A percentile compares a stretch with the other conserved stretches of the same genome.
Evolutionary conservation across 1,284 basidiomycete species (phyloP).

Genomic region (Sporisorium reilianum): DNA sequence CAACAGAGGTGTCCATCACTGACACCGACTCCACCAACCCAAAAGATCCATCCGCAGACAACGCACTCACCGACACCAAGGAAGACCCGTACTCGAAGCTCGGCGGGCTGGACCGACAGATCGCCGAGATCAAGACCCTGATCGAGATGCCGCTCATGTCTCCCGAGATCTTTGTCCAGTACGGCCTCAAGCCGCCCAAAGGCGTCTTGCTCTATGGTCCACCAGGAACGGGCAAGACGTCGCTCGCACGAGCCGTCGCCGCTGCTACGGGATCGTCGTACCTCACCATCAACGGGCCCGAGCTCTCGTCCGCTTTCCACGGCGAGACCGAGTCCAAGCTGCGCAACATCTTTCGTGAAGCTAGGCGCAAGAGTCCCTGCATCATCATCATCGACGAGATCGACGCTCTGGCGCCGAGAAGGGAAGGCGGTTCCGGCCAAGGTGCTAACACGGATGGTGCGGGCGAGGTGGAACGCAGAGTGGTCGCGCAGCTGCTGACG

Average conservation of each 20-base stretch:
- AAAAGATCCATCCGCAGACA: conserved; percentile 11
- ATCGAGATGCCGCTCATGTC: conserved; percentile 91
- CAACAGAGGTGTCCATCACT: conserved; percentile 70
- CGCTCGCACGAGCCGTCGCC: conserved; percentile 64
- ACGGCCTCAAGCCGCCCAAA: conserved; percentile 74
- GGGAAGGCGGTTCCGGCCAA: conserved; percentile 88
- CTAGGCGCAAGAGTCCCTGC: conserved; percentile 79
- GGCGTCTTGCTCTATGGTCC: conserved; percentile 69
- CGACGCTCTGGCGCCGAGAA: conserved; percentile 89
- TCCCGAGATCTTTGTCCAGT: conserved; percentile 88
- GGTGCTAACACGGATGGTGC: conserved; percentile 71
- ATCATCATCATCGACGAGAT: conserved; percentile 97
- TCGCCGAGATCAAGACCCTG: conserved; percentile 89
- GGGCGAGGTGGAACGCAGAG: conserved; percentile 89
- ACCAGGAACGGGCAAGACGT: conserved; percentile 69
- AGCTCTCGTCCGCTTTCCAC: conserved; percentile 92
- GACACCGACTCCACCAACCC: conserved; percentile 25
- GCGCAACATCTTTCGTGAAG: conserved; percentile 88
- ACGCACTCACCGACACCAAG: conserved; percentile 1
- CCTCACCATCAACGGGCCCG: conserved; percentile 85
- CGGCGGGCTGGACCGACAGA: conserved; percentile 89
- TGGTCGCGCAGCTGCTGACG: conserved; percentile 94
- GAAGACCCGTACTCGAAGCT: conserved; percentile 75
- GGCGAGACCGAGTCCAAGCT: conserved; percentile 94
- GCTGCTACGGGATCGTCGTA: conserved; percentile 59